phyloP scores from a whole-genome alignment of 257 asterid genomes.

The Knoxia roxburghii region DNA sequence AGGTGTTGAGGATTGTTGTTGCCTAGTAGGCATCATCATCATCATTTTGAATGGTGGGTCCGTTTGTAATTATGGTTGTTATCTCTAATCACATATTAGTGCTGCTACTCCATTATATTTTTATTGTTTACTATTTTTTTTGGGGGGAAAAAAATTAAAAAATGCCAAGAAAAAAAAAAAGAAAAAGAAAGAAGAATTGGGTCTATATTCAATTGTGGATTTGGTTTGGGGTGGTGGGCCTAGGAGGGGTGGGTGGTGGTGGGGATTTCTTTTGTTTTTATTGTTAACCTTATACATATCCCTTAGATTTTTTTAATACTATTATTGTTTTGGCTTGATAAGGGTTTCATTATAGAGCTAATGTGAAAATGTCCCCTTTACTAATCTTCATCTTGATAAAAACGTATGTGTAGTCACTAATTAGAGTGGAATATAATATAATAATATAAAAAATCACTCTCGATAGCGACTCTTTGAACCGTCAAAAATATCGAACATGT shows the following conservation, averaged over 20 bases:
- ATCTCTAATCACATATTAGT: not conserved
- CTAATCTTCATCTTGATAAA: too few relatives aligned
- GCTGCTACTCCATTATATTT: not conserved
- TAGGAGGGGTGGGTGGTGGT: conserved; percentile 21
- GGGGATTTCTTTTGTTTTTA: conserved; percentile 14
- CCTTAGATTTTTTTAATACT: conserved; percentile 15
- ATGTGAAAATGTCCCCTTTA: too few relatives aligned
- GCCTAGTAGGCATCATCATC: conserved; percentile 10
- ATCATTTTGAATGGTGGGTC: conserved; percentile 2
- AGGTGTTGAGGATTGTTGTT: not conserved
- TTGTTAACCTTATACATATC: conserved; percentile 21
- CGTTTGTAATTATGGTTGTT: conserved; percentile 12
- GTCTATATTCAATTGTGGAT: conserved; percentile 37
- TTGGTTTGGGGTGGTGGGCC: conserved; percentile 51
- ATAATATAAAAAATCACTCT: too few relatives aligned
- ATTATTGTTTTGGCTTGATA: not conserved
- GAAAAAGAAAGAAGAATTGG: conserved; percentile 10
- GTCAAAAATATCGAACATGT: too few relatives aligned
- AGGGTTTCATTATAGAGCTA: too few relatives aligned
- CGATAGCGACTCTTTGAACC: too few relatives aligned
- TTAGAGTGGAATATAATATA: too few relatives aligned
- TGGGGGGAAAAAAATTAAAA: not conserved
- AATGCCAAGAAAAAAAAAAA: conserved; percentile 1
- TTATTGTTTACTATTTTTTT: conserved; percentile 15
- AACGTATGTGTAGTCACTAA: too few relatives aligned